Base-by-base conservation (phyloP, 192 early-diverging fungal species). In the Gonapodya prolifera region DNA sequence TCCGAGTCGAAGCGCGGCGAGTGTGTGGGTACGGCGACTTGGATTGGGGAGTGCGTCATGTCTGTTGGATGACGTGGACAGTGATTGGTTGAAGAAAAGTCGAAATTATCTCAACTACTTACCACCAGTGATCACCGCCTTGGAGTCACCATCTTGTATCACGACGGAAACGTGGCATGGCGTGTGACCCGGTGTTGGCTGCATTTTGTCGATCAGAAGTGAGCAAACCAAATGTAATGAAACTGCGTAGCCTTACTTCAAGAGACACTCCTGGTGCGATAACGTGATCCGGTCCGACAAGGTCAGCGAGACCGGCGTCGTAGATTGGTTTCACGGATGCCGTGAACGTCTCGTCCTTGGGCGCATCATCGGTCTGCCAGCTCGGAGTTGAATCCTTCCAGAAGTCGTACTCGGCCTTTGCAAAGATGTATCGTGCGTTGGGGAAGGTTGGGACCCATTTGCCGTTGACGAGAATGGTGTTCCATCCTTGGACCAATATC, bases 361-460 rank as follows among this genome's bases (percentile, higher is more conserved):
- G 28, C 8, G 2, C 13, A 8, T 18, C 18, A 2, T 8, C 16
- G 28, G 2, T 73, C 8, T 32, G 28, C n/a, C n/a, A n/a, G n/a
- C n/a, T n/a, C n/a, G n/a, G n/a, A n/a, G n/a, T n/a, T n/a, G n/a
- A n/a, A n/a, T n/a, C n/a, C 28, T 18, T 32, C 28, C 71, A 29
- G 71, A 2, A 30, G 2, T 73, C 71, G 71, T 30, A 73, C 71
- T 73, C 71, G 28, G 71, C 2, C 8, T 29, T 2, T 8, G 31
- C 71, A 73, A 73, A 73, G 71, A 73, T 2, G 71, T 73, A 73
- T 29, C 71, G 71, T 8, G 71, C 71, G 31, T 32, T 16, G 71
- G 71, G 71, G 71, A 73, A 73, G 71, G 71, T 73, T 8, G 71
- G 71, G 28, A 73, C 71, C 71, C 71, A 73, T 2, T 8, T 18